Base-by-base conservation (phyloP, 2,329 filamentous ascomycete genomes). In the Fragosphaeria purpurea region DNA sequence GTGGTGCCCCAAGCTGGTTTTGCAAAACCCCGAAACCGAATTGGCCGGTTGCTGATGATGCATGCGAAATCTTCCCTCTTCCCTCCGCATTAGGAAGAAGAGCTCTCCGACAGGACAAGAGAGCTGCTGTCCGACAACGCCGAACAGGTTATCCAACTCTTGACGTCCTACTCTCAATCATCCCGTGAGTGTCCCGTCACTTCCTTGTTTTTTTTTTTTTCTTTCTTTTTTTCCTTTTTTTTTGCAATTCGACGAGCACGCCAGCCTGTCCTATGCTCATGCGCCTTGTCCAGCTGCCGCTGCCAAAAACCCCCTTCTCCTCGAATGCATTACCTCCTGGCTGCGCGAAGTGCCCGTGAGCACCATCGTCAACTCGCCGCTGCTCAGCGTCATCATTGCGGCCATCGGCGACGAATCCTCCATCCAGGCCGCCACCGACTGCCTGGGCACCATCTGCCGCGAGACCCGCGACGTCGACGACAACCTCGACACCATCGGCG, bases 311-410 rank as follows among this genome's bases (percentile, higher is more conserved):
- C 90, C 91, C 3, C 86, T 90, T 61, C 77, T 98, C 45, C 82
- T 97, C 65, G 88, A 96, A 61, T 97, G 93, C 65, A 89, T 97
- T 59, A 94, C 89, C 35, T 96, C 93, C 4, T 98, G 93, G 93
- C 78, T 97, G 58, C 82, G 89, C 59, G 93, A 98, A 69, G 88
- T 98, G 6, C 88, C 91, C 0, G 79, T 95, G 45, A 77, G 76
- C 56, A 83, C 86, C 55, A 82, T 98, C 56, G 85, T 95, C 58
- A 85, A 84, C 59, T 96, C 91, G 1, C 85, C 90, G 6, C 74
- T 98, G 11, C 75, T 98, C 58, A 80, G 88, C 57, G 75, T 90
- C 48, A 80, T 96, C 46, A 81, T 96, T 62, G 79, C 82, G 57
- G 89, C 86, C 6, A 70, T 96, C 35, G 77, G 85, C 44, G 77